phyloP scores from a whole-genome alignment of 805 yeast genomes.

The Lachancea fermentati region DNA sequence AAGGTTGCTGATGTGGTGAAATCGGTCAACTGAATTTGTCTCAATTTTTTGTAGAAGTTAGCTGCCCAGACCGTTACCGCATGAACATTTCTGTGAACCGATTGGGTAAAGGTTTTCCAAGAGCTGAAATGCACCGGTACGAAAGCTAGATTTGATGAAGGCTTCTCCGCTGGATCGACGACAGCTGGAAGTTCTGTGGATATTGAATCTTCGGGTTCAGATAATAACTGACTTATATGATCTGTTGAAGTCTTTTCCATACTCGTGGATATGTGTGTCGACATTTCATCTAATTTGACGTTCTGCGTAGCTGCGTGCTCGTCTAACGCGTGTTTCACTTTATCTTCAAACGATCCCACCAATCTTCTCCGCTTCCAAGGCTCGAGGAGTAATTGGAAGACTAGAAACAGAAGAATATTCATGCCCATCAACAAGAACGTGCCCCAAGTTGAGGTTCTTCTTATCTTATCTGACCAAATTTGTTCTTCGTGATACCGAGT shows the following conservation, averaged over 20 bases:
- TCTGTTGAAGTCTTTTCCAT: not conserved
- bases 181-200: no score
- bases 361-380: conserved; percentile 88
- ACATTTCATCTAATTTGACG: conserved; percentile 23
- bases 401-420: conserved; percentile 67
- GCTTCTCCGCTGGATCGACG: no score
- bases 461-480: conserved; percentile 94
- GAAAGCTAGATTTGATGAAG: not conserved
- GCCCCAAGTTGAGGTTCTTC: conserved; percentile 95
- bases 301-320: conserved; percentile 30
- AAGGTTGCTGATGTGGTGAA: conserved; percentile 9
- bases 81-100: not conserved
- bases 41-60: conserved; percentile 1
- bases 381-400: conserved; percentile 83
- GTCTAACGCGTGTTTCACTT: conserved; percentile 54
- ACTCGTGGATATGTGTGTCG: conserved; percentile 7
- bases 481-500: conserved; percentile 95
- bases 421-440: conserved; percentile 86
- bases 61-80: conserved; percentile 2
- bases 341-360: conserved; percentile 77
- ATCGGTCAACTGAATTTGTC: not conserved
- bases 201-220: no score
- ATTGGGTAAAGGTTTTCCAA: not conserved
- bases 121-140: not conserved
- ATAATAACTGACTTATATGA: no score